A percentile compares a stretch with the other conserved stretches of the same genome.
Evolutionary conservation across 176 grass and related monocot genomes (phyloP).

Genomic region (Hordeum marinum): DNA sequence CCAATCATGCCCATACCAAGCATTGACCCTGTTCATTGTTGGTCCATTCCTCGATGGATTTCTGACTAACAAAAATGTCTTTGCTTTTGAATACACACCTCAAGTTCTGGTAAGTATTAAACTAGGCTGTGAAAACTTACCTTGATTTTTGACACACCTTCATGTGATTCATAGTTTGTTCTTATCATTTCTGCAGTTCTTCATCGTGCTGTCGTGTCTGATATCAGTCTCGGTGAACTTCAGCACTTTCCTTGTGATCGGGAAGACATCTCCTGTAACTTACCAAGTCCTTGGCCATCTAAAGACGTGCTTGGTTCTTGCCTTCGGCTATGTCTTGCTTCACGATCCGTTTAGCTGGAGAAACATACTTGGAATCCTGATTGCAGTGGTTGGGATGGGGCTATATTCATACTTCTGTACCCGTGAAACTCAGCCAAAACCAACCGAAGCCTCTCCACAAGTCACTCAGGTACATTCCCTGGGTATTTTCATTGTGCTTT

Average conservation of each 20-base stretch:
- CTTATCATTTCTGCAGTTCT: constrained; percentile 62
- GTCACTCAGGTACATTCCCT: constrained; percentile 56
- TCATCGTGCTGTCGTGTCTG: constrained; percentile 91
- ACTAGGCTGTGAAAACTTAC: background rate
- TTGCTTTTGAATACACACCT: constrained; percentile 89
- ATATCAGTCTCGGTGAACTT: constrained; percentile 99
- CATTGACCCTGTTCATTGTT: constrained; percentile 64
- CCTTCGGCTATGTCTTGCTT: constrained; percentile 95
- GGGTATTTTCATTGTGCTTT: background rate
- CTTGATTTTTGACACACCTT: constrained; percentile 4
- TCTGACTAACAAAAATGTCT: constrained; percentile 88
- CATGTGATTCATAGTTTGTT: constrained; percentile 24
- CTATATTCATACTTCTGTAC: constrained; percentile 90
- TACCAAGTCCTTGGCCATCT: constrained; percentile 98
- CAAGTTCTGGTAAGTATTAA: constrained; percentile 84
- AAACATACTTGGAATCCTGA: constrained; percentile 89
- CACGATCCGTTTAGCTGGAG: constrained; percentile 98
- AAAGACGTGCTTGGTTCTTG: constrained; percentile 90
- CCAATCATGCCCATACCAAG: constrained; percentile 95
- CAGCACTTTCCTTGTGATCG: constrained; percentile 95
- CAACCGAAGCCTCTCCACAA: constrained; percentile 67
- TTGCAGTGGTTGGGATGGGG: constrained; percentile 91
- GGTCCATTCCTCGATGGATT: constrained; percentile 97
- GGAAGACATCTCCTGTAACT: constrained; percentile 96
- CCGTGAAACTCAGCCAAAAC: constrained; percentile 57